Evolutionary conservation across 148 eudicot genomes (phyloP), one percentile per base, ranked within the genome.

Genomic region (Talinum fruticosum): DNA sequence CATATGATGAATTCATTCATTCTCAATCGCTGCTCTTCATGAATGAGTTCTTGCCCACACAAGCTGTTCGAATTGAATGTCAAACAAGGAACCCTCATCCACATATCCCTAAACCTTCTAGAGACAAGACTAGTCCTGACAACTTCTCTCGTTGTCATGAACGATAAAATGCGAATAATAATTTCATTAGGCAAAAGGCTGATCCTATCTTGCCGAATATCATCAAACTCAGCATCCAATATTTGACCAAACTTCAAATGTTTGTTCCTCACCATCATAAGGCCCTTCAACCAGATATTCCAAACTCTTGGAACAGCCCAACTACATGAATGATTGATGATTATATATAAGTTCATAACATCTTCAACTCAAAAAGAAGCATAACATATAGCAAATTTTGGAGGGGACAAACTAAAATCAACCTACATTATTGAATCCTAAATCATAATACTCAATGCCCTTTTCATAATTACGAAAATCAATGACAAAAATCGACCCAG

Each of bases 181-280:
- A 79, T 69, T 34, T 79, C 81, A 72, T 72, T 76, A 26, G 81
- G 81, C 36, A 72, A 34, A 7, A 47, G 15, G 61, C 72, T 72
- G 35, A 72, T 72, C 47, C 47, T 65, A 65, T 44, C 80, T 29
- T 23, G 45, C 38, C 21, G 30, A 61, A 23, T 30, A 14, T 24
- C 1, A 70, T 47, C 76, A 47, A 7, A 6, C n/a, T n/a, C 33
- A n/a, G 24, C 19, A 35, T 72, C 81, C 24, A 24, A 79, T 32
- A 65, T n/a, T 1, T 49, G 65, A 24, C 34, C 21, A 1, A 41
- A 8, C 12, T 41, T 41, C 1, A 14, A 19, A 2, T 64, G 65
- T 34, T 45, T 79, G 15, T 24, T 30, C 29, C 49, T 67, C 32
- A 29, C 28, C 81, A 79, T 79, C 49, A n/a, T 15, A 45, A 2